Evolutionary conservation across 192 early-diverging fungal genomes (phyloP).

Genomic region (Kickxella alabastrina): DNA sequence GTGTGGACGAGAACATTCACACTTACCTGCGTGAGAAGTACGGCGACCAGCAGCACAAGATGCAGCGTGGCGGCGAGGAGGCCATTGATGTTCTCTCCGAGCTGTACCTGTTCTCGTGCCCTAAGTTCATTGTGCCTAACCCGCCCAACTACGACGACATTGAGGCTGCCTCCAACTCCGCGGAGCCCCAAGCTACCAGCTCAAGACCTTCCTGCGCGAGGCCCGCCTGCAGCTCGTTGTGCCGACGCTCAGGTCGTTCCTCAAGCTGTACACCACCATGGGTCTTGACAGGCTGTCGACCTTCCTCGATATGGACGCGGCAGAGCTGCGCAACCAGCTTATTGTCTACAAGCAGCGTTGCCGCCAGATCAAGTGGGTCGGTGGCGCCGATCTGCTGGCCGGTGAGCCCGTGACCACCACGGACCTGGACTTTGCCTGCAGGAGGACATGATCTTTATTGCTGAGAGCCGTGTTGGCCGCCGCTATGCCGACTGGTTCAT

Average conservation of each 20-base stretch:
- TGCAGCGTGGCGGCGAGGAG: slow-evolving; percentile 86
- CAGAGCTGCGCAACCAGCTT: slow-evolving; percentile 79
- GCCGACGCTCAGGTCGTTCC: slow-evolving; percentile 86
- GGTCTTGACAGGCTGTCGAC: slow-evolving; percentile 80
- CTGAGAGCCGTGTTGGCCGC: slow-evolving; percentile 88
- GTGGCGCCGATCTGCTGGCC: slow-evolving; percentile 71
- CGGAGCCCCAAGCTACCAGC: slow-evolving; percentile 74
- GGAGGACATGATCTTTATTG: slow-evolving; percentile 93
- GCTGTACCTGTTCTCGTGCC: slow-evolving; percentile 86
- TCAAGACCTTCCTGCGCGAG: slow-evolving; percentile 81
- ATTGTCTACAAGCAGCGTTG: slow-evolving; percentile 94
- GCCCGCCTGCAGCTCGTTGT: slow-evolving; percentile 81
- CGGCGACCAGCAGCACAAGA: slow-evolving; percentile 82
- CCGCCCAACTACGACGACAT: slow-evolving; percentile 77
- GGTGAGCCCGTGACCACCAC: slow-evolving; percentile 78
- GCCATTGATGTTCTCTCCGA: slow-evolving; percentile 78
- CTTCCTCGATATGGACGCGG: slow-evolving; percentile 81
- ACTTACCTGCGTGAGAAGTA: slow-evolving; percentile 84
- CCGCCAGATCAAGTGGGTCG: slow-evolving; percentile 80
- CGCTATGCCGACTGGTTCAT: slow-evolving; percentile 96
- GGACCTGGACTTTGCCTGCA: slow-evolving; percentile 92
- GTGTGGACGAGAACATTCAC: slow-evolving; percentile 93
- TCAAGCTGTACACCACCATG: slow-evolving; percentile 95
- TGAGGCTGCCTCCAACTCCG: slow-evolving; percentile 9
- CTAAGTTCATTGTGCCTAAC: slow-evolving; percentile 91